Percentiles rank a stretch among this genome's conserved stretches.
Conservation (phyloP, 2,329 filamentous ascomycete species). For the Fusarium clavum region DNA sequence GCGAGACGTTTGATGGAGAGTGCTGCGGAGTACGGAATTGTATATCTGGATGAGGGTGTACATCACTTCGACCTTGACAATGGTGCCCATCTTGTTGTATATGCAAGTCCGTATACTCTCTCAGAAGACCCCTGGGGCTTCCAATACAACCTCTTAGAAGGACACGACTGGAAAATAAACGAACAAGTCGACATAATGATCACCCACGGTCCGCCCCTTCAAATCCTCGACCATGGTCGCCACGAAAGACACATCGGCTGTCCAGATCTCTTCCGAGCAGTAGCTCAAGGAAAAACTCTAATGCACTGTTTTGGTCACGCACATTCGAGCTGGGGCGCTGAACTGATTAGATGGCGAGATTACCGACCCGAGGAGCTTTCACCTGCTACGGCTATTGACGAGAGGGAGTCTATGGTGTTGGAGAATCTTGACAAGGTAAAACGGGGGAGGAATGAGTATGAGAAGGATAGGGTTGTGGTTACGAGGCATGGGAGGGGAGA, state of each 20-base stretch:
- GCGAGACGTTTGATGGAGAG: slow-evolving; percentile 43
- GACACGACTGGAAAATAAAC: slow-evolving; percentile 41
- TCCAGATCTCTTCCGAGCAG: slow-evolving; percentile 44
- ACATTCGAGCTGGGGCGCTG: slow-evolving; percentile 52
- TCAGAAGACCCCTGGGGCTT: slow-evolving; percentile 56
- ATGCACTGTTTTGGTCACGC: slow-evolving; percentile 55
- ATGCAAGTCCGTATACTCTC: slow-evolving; percentile 60
- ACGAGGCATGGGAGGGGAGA: slow-evolving; percentile 12
- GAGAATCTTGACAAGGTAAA: slow-evolving; percentile 44
- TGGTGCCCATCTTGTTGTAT: slow-evolving; percentile 56
- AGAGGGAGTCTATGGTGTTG: slow-evolving; percentile 54
- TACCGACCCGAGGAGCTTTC: slow-evolving; percentile 47
- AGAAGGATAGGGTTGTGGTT: not conserved
- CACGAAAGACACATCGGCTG: slow-evolving; percentile 46
- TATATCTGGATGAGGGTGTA: slow-evolving; percentile 57
- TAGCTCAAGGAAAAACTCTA: slow-evolving; percentile 43
- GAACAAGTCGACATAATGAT: slow-evolving; percentile 46
- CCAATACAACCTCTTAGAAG: slow-evolving; percentile 50
- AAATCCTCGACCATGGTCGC: slow-evolving; percentile 55
- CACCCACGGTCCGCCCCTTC: slow-evolving; percentile 52
- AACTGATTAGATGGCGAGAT: slow-evolving; percentile 59
- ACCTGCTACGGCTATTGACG: slow-evolving; percentile 61
- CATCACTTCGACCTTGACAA: slow-evolving; percentile 56
- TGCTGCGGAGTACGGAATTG: slow-evolving; percentile 46
- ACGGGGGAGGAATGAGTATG: not conserved